Evolutionary conservation across 352 stramenopile species (phyloP), one percentile per base, ranked within the genome.

Genomic region (Phytophthora sp.): DNA sequence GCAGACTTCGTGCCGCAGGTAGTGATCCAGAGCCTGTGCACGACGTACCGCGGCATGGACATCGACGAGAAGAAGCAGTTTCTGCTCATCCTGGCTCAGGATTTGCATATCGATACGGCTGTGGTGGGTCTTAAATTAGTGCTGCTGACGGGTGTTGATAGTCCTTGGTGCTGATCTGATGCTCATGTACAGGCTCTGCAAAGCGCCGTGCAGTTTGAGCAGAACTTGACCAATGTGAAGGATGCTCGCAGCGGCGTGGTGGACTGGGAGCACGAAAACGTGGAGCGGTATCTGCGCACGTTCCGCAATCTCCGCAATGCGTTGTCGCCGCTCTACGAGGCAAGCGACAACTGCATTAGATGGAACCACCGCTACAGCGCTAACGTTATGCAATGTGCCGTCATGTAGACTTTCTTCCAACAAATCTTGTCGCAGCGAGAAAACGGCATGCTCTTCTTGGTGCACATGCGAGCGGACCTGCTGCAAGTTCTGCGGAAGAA

Each of bases 31-130:
- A 86, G 77, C 53, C 60, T 93, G 5, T 93, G 84, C 53, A 66
- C 46, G 39, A 82, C 83, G 63, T 95, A 88, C 50, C 62, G 71
- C 23, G 68, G 57, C 44, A 80, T 91, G 46, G 54, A 92, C 50
- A 88, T 92, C 11, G 86, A 91, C 20, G 79, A 84, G 42, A 95
- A 95, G 74, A 87, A 89, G 62, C 64, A 89, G 21, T 95, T 95
- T 35, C 51, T 93, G 30, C 74, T 93, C 34, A 91, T 91, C 38
- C 58, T 95, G 21, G 84, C 86, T 10, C 75, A 82, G 20, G 84
- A 95, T 34, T 44, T 95, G 42, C 82, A 92, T 41, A 71, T 93
- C 11, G 82, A 95, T 55, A 72, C 72, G 10, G 38, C 64, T 0
- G 20, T 76, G 49, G 81, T 90, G 43, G 12, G 69, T 58, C 8